These are phyloP conservation scores for Serpula lacrymans DNA, from an alignment of 768 basidiomycete genomes.

Conservation along the genomic window DNA sequence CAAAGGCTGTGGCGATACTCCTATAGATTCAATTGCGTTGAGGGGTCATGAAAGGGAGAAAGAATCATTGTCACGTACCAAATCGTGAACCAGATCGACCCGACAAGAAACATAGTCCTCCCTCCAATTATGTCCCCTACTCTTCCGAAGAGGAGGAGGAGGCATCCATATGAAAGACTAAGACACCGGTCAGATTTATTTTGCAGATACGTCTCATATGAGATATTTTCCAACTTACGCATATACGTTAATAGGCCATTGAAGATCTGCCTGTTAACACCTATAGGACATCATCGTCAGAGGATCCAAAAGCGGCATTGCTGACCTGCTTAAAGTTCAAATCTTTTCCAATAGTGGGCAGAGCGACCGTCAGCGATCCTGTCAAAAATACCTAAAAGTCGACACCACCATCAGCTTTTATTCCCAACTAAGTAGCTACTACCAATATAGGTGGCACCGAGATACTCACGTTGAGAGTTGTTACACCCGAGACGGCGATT, in stretches of 20 bases:
- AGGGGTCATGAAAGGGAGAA: not conserved
- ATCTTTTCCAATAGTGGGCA: slow-evolving; percentile 24
- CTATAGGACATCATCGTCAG: not conserved
- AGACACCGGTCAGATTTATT: too few relatives aligned
- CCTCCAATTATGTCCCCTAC: slow-evolving; percentile 23
- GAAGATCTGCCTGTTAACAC: slow-evolving; percentile 12
- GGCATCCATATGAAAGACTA: slow-evolving; percentile 22
- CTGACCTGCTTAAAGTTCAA: slow-evolving; percentile 17
- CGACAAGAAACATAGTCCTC: slow-evolving; percentile 25
- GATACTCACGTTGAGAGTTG: slow-evolving; percentile 18
- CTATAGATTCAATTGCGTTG: slow-evolving; percentile 6
- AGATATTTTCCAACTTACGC: slow-evolving; percentile 12
- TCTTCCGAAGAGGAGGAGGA: slow-evolving; percentile 22
- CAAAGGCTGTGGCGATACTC: slow-evolving; percentile 29
- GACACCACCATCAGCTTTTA: not conserved
- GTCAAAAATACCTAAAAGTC: slow-evolving; percentile 18
- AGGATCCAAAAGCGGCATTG: too few relatives aligned
- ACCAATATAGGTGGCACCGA: not conserved
- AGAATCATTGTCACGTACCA: slow-evolving; percentile 15
- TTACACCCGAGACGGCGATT: slow-evolving; percentile 20
- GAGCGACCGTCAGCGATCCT: slow-evolving; percentile 23
- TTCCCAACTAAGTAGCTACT: not conserved
- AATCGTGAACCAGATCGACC: slow-evolving; percentile 28
- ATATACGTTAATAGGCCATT: slow-evolving; percentile 24
- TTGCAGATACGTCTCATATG: too few relatives aligned